phyloP scores from a whole-genome alignment of 352 stramenopile genomes.

The Pythium utonaiense region DNA sequence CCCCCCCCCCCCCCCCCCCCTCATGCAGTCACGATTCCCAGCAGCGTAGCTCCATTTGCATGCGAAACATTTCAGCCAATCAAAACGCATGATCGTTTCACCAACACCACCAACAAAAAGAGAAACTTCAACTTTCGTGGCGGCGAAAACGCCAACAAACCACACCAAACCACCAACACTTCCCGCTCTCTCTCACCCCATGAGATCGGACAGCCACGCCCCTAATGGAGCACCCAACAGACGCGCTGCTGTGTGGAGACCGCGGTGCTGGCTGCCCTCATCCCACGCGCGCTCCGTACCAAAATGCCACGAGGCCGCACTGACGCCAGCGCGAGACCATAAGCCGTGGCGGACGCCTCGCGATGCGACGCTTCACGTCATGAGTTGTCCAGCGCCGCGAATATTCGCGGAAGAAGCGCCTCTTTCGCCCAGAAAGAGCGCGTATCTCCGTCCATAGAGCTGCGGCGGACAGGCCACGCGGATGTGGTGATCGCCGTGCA shows the following conservation, averaged over 20 bases:
- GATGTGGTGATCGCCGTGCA: neutral
- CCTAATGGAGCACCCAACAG: neutral
- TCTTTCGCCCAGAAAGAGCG: neutral
- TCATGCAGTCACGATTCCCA: neutral
- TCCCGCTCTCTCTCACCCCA: neutral
- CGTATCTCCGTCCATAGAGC: neutral
- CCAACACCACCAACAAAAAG: neutral
- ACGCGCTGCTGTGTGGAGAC: too few relatives aligned
- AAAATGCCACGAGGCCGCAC: neutral
- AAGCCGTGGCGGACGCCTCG: neutral
- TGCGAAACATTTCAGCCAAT: neutral
- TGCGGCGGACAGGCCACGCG: neutral
- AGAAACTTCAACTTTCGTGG: constrained; percentile 7
- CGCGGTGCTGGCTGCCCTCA: neutral
- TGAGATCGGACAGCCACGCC: neutral
- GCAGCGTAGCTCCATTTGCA: neutral
- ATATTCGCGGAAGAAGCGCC: neutral
- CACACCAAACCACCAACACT: neutral
- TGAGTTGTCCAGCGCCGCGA: neutral
- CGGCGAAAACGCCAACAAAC: neutral
- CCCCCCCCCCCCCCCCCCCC: too few relatives aligned
- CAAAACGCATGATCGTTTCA: neutral
- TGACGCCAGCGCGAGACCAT: neutral
- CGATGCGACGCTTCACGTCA: neutral
- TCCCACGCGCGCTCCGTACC: neutral